Evolutionary conservation across 1,139 yeast genomes (phyloP).

Genomic region (Lipomyces yarrowii): DNA sequence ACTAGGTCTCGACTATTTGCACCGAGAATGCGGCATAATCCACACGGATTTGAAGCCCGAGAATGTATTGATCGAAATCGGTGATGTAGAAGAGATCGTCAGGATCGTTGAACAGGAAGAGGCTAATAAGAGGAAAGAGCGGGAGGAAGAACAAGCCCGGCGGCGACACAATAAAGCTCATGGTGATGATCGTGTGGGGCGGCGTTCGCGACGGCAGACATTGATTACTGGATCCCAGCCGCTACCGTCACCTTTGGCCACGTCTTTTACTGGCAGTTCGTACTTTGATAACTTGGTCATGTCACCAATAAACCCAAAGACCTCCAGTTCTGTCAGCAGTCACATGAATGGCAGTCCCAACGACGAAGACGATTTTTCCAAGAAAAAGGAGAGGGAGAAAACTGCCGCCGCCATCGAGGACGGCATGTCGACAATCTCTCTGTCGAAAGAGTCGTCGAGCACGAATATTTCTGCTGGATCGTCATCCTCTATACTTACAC

Average conservation of each 20-base stretch:
- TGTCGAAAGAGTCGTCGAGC: slow-evolving; percentile 18
- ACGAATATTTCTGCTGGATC: slow-evolving; percentile 1
- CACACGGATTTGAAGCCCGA: slow-evolving; percentile 93
- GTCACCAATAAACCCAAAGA: slow-evolving; percentile 24
- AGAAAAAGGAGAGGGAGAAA: slow-evolving; percentile 2
- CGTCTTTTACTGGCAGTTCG: slow-evolving; percentile 34
- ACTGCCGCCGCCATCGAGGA: slow-evolving; percentile 23
- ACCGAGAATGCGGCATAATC: slow-evolving; percentile 83
- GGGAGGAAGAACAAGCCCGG: slow-evolving; percentile 31
- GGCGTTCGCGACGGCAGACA: slow-evolving; percentile 71
- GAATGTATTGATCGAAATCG: slow-evolving; percentile 78
- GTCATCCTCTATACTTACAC: slow-evolving; percentile 13
- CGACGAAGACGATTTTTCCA: neutral
- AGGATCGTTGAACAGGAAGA: slow-evolving; percentile 57
- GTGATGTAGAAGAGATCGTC: slow-evolving; percentile 72
- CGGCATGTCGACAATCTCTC: slow-evolving; percentile 34
- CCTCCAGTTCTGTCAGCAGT: neutral
- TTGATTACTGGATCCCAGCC: slow-evolving; percentile 87
- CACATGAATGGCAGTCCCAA: neutral
- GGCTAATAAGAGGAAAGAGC: slow-evolving; percentile 41
- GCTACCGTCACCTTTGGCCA: slow-evolving; percentile 70
- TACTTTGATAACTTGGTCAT: slow-evolving; percentile 35
- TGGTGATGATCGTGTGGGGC: slow-evolving; percentile 33
- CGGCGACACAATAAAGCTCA: slow-evolving; percentile 27
- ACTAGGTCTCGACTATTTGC: slow-evolving; percentile 76